Percentiles rank a stretch among this genome's conserved stretches.
phyloP scores from a whole-genome alignment of 2,329 filamentous ascomycete species.

The Ophiostoma quercus region DNA sequence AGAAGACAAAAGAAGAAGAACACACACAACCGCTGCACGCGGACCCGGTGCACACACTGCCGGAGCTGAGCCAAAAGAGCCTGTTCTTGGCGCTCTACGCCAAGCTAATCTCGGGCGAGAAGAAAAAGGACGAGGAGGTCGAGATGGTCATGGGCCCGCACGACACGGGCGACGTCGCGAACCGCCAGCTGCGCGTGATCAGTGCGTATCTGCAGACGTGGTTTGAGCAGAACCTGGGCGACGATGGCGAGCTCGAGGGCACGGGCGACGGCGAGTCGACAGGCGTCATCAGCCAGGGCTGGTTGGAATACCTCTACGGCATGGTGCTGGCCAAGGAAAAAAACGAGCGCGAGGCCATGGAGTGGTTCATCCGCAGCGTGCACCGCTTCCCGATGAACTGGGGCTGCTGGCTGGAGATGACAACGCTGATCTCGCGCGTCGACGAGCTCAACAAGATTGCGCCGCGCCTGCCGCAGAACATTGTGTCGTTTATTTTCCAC shows the following conservation, averaged over 20 bases:
- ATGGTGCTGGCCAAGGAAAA: constrained; percentile 86
- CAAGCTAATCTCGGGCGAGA: constrained; percentile 88
- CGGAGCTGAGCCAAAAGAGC: constrained; percentile 77
- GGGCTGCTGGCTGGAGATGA: constrained; percentile 94
- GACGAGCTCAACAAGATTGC: constrained; percentile 77
- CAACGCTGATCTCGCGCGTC: constrained; percentile 67
- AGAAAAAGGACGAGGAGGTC: constrained; percentile 90
- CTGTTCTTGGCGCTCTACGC: constrained; percentile 89
- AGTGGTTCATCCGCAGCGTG: constrained; percentile 82
- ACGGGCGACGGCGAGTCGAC: background rate
- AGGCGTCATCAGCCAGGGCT: constrained; percentile 68
- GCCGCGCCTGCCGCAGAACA: constrained; percentile 74
- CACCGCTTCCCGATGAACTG: constrained; percentile 92
- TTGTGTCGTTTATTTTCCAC: constrained; percentile 92
- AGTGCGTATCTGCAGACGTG: constrained; percentile 72
- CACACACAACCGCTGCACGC: constrained; percentile 8
- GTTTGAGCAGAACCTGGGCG: constrained; percentile 58
- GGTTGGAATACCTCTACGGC: constrained; percentile 89
- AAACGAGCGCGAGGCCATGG: constrained; percentile 77
- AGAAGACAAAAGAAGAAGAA: background rate
- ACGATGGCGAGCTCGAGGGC: constrained; percentile 48
- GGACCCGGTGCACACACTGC: constrained; percentile 36
- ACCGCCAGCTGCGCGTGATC: constrained; percentile 76
- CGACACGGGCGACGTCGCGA: constrained; percentile 76
- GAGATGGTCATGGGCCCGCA: constrained; percentile 96